These are phyloP conservation scores for Curvularia spicifera DNA, from an alignment of 2,329 filamentous ascomycete genomes.

Conservation along the genomic window DNA sequence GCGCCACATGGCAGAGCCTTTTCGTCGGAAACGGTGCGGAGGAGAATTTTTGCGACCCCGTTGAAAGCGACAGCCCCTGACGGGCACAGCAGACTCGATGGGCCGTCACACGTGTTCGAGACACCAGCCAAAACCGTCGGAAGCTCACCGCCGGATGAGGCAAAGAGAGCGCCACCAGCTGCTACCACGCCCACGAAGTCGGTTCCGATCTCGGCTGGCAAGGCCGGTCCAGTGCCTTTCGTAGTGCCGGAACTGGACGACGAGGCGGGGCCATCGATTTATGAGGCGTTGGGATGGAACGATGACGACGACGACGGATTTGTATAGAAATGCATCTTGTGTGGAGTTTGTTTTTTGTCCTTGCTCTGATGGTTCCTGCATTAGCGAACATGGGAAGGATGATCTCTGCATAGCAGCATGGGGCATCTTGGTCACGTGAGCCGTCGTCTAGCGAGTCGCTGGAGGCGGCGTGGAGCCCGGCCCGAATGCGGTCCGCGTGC, in stretches of 20 bases:
- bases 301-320: conserved; percentile 49
- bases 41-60: conserved; percentile 45
- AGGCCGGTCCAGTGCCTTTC: conserved; percentile 13
- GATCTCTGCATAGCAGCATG: conserved; percentile 21
- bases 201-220: conserved; percentile 2
- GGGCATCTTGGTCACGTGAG: conserved; percentile 26
- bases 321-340: conserved; percentile 18
- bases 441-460: neutral
- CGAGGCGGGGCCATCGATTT: conserved; percentile 43
- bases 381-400: conserved; percentile 37
- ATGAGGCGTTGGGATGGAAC: conserved; percentile 56
- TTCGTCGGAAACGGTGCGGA: conserved; percentile 32
- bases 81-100: conserved; percentile 2
- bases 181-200: conserved; percentile 32
- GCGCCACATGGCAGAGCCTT: conserved; percentile 43
- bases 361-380: conserved; percentile 30
- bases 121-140: conserved; percentile 33
- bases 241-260: conserved; percentile 19
- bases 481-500: neutral
- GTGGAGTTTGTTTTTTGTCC: conserved; percentile 10
- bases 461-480: neutral
- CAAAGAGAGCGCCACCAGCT: conserved; percentile 17
- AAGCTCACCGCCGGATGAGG: conserved; percentile 19
- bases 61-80: conserved; percentile 27
- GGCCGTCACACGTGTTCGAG: conserved; percentile 25